phyloP scores from a whole-genome alignment of 257 asterid species.

The Penstemon eatonii region DNA sequence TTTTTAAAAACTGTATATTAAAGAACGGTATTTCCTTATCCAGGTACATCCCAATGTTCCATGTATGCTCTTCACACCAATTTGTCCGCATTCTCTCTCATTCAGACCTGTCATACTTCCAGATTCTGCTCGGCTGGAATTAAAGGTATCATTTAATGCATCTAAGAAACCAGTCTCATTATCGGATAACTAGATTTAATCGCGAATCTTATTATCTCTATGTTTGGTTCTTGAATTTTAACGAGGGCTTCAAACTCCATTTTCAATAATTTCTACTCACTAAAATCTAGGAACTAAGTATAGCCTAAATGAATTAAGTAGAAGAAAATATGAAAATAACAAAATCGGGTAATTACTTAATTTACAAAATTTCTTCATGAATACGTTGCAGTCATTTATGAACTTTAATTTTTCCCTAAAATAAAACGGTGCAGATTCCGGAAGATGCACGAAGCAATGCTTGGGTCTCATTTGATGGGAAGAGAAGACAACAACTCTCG shows the following conservation, averaged over 20 bases:
- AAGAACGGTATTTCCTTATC: slow-evolving; percentile 24
- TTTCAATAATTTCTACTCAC: no score
- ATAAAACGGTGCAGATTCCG: slow-evolving; percentile 53
- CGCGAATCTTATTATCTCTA: no score
- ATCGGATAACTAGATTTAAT: no score
- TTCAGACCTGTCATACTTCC: slow-evolving; percentile 99
- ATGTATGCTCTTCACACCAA: slow-evolving; percentile 97
- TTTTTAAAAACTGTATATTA: slow-evolving; percentile 4
- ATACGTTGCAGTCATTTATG: no score
- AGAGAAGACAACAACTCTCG: slow-evolving; percentile 92
- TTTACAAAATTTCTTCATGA: no score
- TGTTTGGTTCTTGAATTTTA: no score
- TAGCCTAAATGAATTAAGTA: no score
- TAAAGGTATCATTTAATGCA: slow-evolving; percentile 61
- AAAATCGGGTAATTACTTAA: no score
- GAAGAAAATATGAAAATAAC: no score
- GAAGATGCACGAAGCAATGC: slow-evolving; percentile 92
- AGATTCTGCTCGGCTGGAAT: slow-evolving; percentile 91
- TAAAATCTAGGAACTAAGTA: no score
- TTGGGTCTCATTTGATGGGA: slow-evolving; percentile 98
- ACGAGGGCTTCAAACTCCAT: no score
- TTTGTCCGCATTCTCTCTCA: slow-evolving; percentile 96
- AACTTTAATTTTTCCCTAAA: no score
- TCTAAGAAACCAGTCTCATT: background rate
- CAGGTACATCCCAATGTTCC: slow-evolving; percentile 99